Evolutionary conservation across 345 rosid genomes (phyloP), one percentile per base, ranked within the genome.

Genomic region (Gossypium stocksii): DNA sequence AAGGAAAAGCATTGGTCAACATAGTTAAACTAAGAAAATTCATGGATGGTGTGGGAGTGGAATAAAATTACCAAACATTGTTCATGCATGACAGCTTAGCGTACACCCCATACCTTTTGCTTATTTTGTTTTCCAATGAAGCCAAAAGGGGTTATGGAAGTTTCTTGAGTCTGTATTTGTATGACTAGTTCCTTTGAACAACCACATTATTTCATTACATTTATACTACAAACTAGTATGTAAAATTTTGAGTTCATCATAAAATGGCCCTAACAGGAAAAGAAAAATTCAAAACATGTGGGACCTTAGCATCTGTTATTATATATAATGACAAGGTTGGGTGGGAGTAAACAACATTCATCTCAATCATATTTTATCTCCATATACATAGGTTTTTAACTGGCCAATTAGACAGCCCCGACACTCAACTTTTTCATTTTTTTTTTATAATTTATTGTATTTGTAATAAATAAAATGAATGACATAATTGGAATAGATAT

Each of bases 21-120:
- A 45, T 9, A 45, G 48, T 9, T 9, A 45, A 45, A 45, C 48
- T 45, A 8, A 45, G 49, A 45, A 45, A 45, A 45, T 45, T 45
- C 14, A 45, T 6, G 10, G 49, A 45, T 45, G 49, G 49, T 45
- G 49, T 9, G 49, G 12, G 13, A 45, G 49, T 45, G 49, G 49
- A 45, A 45, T 45, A 9, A 45, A 34, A 34, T 34, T 34, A 34
- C 7, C 41, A 34, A 70, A 34, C 13, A 61, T 14, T 27, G 22
- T 16, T 11, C 51, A 56, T 71, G 74, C 65, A 41, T n/a, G 52
- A 71, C 74, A 71, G 74, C 74, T 71, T 14, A 34, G 38, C 41
- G 25, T 38, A 23, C 16, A n/a, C 59, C 70, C 71, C 53, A 74
- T 74, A 74, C 27, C 74, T 44, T 41, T 45, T 19, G 12, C 17